Evolutionary conservation across 805 yeast species (phyloP), one percentile per base, ranked within the genome.

Genomic region (Lachancea nothofagi): DNA sequence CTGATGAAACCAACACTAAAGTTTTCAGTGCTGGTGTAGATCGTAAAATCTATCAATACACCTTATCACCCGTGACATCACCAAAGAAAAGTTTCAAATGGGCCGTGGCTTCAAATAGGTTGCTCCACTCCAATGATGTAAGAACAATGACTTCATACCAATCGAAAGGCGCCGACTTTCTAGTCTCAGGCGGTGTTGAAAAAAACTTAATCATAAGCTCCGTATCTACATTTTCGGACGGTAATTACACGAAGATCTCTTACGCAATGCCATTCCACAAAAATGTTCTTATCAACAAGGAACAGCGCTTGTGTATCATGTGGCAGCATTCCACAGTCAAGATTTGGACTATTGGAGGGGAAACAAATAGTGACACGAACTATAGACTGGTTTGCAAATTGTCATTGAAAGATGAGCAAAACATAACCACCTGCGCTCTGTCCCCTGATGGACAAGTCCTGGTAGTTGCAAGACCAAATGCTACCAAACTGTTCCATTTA

Each of bases 21-120:
- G 68, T 93, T 1, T 90, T 86, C 61, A 75, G 90, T 29, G 94
- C 93, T 4, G 97, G 98, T 52, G 88, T 93, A 34, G 99, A 93
- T 60, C 74, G 97, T 53, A 88, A 88, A 56, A 86, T 93, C 35
- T 83, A 77, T 55, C 83, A 80, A 53, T 85, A 82, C 61, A 62
- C 56, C 42, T 49, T 46, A 21, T 32, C 62, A 5, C 51, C 59
- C n/a, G 17, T 22, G 5, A 27, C 9, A 27, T 18, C 38, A 13
- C 49, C 40, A 4, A 41, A 41, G 18, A 45, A 43, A 9, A 52
- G 53, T 39, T 48, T 42, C 29, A 78, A 78, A 55, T 90, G 97
- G 97, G 75, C 83, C 13, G 80, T 77, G 51, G 72, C 78, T 46
- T 74, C 79, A 39, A 85, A 80, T 60, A 73, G 96, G 54, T 70